phyloP scores from a whole-genome alignment of 1,284 basidiomycete species.

The Apiotrichum sp. region DNA sequence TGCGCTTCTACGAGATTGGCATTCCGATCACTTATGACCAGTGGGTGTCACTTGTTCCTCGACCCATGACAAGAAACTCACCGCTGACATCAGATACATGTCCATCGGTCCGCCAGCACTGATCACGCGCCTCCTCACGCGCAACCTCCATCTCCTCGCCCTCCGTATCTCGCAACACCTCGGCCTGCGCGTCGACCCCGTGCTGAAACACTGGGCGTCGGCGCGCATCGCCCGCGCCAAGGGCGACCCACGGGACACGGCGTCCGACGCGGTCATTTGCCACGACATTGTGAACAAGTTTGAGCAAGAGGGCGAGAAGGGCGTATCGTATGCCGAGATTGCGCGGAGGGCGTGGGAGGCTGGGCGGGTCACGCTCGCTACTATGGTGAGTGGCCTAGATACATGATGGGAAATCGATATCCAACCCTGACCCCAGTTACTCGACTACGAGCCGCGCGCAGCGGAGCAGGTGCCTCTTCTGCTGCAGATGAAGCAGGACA shows the following conservation, averaged over 20 bases:
- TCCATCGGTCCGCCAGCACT: slow-evolving; percentile 70
- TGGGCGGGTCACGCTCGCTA: slow-evolving; percentile 76
- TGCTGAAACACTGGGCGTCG: slow-evolving; percentile 93
- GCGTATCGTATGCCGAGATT: slow-evolving; percentile 89
- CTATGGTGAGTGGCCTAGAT: slow-evolving; percentile 57
- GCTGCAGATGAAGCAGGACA: slow-evolving; percentile 90
- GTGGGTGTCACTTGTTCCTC: slow-evolving; percentile 48
- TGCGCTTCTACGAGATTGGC: slow-evolving; percentile 83
- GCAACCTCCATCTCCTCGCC: slow-evolving; percentile 85
- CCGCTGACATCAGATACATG: slow-evolving; percentile 56
- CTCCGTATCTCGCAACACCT: slow-evolving; percentile 85
- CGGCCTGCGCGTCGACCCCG: slow-evolving; percentile 72
- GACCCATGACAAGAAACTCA: background rate
- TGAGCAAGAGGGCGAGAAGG: slow-evolving; percentile 51
- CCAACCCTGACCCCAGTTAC: slow-evolving; percentile 54
- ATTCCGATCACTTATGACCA: slow-evolving; percentile 88
- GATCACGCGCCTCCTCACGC: slow-evolving; percentile 72
- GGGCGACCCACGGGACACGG: slow-evolving; percentile 49
- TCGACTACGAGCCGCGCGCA: slow-evolving; percentile 82
- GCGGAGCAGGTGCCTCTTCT: slow-evolving; percentile 91
- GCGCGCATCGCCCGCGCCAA: slow-evolving; percentile 77
- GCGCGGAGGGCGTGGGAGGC: slow-evolving; percentile 90
- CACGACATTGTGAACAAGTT: slow-evolving; percentile 82
- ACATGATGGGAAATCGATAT: too few species aligned
- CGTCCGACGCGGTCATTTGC: slow-evolving; percentile 72